Evolutionary conservation across 805 yeast species (phyloP).

Genomic region (Kazachstania kunashirensis): DNA sequence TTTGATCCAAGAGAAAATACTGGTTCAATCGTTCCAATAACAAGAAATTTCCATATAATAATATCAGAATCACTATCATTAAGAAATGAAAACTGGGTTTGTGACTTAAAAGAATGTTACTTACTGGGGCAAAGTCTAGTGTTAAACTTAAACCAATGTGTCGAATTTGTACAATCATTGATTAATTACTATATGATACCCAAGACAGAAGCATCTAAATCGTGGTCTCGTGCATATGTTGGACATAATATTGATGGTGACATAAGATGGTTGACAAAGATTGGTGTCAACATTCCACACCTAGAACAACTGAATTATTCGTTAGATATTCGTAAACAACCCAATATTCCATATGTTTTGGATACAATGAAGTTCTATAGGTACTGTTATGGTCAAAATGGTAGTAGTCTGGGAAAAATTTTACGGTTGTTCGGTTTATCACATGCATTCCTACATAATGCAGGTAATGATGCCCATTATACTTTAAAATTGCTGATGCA

Average conservation of each 20-base stretch:
- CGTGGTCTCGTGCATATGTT: constrained; percentile 34
- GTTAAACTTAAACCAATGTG: constrained; percentile 32
- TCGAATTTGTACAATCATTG: constrained; percentile 33
- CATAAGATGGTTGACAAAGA: constrained; percentile 37
- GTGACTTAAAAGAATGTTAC: constrained; percentile 43
- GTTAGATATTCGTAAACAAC: not conserved
- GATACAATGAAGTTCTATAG: constrained; percentile 45
- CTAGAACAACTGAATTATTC: constrained; percentile 5
- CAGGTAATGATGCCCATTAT: constrained; percentile 61
- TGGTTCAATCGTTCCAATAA: constrained; percentile 32
- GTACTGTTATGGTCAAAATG: constrained; percentile 33
- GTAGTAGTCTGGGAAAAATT: constrained; percentile 38
- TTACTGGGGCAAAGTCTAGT: constrained; percentile 41
- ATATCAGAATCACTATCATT: constrained; percentile 35
- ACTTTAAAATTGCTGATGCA: constrained; percentile 45
- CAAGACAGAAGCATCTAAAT: constrained; percentile 15
- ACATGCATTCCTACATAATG: constrained; percentile 55
- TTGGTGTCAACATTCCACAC: constrained; percentile 41
- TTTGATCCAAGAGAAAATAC: constrained; percentile 44
- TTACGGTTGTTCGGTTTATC: constrained; percentile 43
- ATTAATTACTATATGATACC: constrained; percentile 36
- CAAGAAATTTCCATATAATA: constrained; percentile 36
- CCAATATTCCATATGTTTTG: constrained; percentile 14
- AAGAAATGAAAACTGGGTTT: constrained; percentile 45
- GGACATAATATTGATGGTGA: constrained; percentile 56